Evolutionary conservation across 2,329 filamentous ascomycete species (phyloP).

Genomic region (Exophiala phaeomuriformis): DNA sequence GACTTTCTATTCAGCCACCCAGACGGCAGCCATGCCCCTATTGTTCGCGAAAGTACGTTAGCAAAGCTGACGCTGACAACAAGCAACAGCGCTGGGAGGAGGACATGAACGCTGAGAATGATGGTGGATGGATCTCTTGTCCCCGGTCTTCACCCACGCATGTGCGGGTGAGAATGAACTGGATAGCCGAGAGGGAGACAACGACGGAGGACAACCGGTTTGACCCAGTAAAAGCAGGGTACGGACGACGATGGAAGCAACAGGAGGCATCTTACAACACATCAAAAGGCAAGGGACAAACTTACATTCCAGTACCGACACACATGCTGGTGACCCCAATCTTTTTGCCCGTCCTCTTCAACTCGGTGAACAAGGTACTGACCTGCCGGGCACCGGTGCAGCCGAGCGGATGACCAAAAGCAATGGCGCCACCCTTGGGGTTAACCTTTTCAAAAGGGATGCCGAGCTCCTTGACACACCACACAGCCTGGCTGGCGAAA

Average conservation of each 20-base stretch:
- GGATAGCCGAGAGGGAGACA: too few relatives aligned
- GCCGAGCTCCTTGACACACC: constrained; percentile 82
- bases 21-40: constrained; percentile 81
- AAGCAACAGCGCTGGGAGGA: too few relatives aligned
- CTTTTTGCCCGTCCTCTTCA: constrained; percentile 75
- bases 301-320: constrained; percentile 78
- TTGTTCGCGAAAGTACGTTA: background rate
- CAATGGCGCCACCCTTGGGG: constrained; percentile 93
- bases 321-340: constrained; percentile 95
- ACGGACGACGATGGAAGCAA: background rate
- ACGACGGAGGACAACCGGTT: too few relatives aligned
- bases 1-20: constrained; percentile 75
- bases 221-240: background rate
- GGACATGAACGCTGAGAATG: too few relatives aligned
- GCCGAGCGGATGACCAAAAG: constrained; percentile 84
- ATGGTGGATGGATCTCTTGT: too few relatives aligned
- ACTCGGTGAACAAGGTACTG: constrained; percentile 81
- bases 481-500: constrained; percentile 90
- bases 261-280: background rate
- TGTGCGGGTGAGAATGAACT: too few relatives aligned
- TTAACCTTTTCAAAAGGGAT: constrained; percentile 84
- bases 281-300: background rate
- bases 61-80: background rate
- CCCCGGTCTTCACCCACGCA: too few relatives aligned
- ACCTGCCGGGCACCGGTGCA: constrained; percentile 93